These are phyloP conservation scores for Pleurotus pulmonarius DNA, from an alignment of 768 basidiomycete species.

Conservation along the genomic window DNA sequence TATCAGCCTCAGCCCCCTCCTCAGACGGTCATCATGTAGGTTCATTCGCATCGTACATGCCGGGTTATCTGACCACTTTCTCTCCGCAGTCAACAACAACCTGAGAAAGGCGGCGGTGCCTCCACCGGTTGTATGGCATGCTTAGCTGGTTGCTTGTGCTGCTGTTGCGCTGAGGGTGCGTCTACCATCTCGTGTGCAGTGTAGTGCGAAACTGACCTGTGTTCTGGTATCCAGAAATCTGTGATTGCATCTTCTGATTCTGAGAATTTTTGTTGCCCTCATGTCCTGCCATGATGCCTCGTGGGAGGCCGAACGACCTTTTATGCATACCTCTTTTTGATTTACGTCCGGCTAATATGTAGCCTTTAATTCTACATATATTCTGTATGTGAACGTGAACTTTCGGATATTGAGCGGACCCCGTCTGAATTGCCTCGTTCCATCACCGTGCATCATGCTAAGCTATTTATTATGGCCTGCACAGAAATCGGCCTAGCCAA, in stretches of 20 bases:
- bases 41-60: constrained; percentile 10
- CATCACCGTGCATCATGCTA: no score
- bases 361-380: neutral
- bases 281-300: constrained; percentile 7
- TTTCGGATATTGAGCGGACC: neutral
- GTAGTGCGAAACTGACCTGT: constrained; percentile 4
- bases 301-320: neutral
- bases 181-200: constrained; percentile 8
- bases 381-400: neutral
- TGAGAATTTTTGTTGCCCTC: constrained; percentile 5
- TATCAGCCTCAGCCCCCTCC: constrained; percentile 53
- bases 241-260: constrained; percentile 65
- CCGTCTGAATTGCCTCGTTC: neutral
- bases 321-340: constrained; percentile 2
- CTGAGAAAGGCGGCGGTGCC: constrained; percentile 41
- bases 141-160: constrained; percentile 57
- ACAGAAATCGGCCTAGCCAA: neutral
- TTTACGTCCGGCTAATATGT: neutral
- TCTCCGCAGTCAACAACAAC: constrained; percentile 42
- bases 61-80: neutral
- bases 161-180: constrained; percentile 75
- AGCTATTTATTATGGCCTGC: no score
- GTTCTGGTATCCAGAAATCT: constrained; percentile 47
- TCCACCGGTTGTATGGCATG: constrained; percentile 57
- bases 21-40: constrained; percentile 80